Conservation (phyloP, 2,329 filamentous ascomycete species). For the Fusarium sp. region DNA sequence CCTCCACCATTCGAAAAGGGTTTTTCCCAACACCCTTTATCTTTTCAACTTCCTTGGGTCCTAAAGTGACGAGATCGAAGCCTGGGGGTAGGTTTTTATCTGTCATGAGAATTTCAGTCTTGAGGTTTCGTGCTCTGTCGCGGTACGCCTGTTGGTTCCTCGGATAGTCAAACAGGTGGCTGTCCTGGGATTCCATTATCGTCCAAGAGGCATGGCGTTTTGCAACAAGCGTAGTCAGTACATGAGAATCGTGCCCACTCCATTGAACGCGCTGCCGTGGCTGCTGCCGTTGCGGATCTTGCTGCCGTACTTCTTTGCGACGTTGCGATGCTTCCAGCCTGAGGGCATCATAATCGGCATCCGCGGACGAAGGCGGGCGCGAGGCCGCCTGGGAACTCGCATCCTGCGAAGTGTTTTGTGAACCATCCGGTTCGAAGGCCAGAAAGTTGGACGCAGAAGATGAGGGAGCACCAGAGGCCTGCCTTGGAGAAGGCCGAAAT, state of each 20-base stretch:
- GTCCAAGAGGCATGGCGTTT: slow-evolving; percentile 51
- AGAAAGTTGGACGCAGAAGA: slow-evolving; percentile 32
- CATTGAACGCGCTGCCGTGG: slow-evolving; percentile 56
- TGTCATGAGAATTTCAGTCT: slow-evolving; percentile 65
- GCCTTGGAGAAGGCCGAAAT: slow-evolving; percentile 14
- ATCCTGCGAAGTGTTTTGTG: slow-evolving; percentile 35
- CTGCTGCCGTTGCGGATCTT: slow-evolving; percentile 14
- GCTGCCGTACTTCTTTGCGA: slow-evolving; percentile 39
- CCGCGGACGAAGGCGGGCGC: slow-evolving; percentile 8
- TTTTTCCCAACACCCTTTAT: slow-evolving; percentile 64
- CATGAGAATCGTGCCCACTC: slow-evolving; percentile 59
- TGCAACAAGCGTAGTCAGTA: slow-evolving; percentile 61
- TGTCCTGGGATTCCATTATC: slow-evolving; percentile 52
- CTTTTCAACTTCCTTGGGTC: slow-evolving; percentile 64
- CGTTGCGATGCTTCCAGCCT: slow-evolving; percentile 48
- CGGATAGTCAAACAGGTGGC: slow-evolving; percentile 57
- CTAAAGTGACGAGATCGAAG: slow-evolving; percentile 67
- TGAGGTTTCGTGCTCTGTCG: slow-evolving; percentile 71
- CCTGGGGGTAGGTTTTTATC: slow-evolving; percentile 62
- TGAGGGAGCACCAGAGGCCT: slow-evolving; percentile 4
- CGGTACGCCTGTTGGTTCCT: slow-evolving; percentile 71
- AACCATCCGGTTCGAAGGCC: slow-evolving; percentile 49
- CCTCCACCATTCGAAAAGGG: slow-evolving; percentile 63
- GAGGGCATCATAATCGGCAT: slow-evolving; percentile 44
- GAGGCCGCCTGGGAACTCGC: slow-evolving; percentile 1